These are phyloP conservation scores for Peribolospora baueri DNA, from an alignment of 768 basidiomycete genomes.

Conservation along the genomic window DNA sequence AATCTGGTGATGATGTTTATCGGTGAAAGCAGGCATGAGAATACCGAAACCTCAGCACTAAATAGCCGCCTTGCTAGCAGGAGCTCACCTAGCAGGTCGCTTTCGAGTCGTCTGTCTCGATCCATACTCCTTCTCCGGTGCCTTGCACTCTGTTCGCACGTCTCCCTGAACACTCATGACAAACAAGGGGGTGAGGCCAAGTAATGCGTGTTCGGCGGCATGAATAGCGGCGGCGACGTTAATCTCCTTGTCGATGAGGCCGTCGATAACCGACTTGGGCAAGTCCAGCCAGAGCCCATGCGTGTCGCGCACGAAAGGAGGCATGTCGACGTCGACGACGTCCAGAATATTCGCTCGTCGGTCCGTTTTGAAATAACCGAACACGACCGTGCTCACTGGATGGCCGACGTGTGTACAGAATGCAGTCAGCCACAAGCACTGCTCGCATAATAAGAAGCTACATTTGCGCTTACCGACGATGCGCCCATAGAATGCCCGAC, in stretches of 20 bases:
- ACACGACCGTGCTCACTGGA: constrained; percentile 39
- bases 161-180: constrained; percentile 34
- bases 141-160: constrained; percentile 61
- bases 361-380: constrained; percentile 54
- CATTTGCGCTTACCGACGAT: too few species aligned
- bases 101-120: constrained; percentile 31
- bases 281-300: constrained; percentile 63
- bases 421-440: too few species aligned
- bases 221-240: constrained; percentile 61
- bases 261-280: constrained; percentile 28
- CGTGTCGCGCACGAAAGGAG: constrained; percentile 47
- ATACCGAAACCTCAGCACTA: neutral
- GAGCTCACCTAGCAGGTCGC: constrained; percentile 38
- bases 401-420: neutral
- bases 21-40: neutral
- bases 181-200: constrained; percentile 37
- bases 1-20: constrained; percentile 25
- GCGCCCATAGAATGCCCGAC: constrained; percentile 40
- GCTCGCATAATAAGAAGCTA: too few species aligned
- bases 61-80: neutral
- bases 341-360: constrained; percentile 44
- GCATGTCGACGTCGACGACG: constrained; percentile 48
- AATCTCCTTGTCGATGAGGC: constrained; percentile 33
- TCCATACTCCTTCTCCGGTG: constrained; percentile 46
- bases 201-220: constrained; percentile 55